phyloP scores from a whole-genome alignment of 2,329 filamentous ascomycete genomes.

The Blastomyces emzantsi region DNA sequence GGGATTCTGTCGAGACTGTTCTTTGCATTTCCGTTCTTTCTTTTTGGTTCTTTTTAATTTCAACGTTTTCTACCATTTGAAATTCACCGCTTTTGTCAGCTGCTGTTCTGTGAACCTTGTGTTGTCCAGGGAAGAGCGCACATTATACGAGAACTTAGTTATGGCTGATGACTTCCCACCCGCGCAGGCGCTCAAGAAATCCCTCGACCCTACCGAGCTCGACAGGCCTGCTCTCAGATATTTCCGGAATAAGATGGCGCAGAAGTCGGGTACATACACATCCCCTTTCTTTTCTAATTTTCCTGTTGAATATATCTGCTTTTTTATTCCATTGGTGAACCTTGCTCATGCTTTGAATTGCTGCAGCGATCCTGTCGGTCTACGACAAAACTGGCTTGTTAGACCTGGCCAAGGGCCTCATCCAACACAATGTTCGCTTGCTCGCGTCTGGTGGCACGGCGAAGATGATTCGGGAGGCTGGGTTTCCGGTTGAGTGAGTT shows the following conservation, averaged over 20 bases:
- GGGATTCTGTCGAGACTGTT: not conserved
- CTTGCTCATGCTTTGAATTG: not conserved
- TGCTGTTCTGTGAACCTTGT: not conserved
- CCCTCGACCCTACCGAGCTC: conserved; percentile 1
- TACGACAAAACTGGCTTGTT: conserved; percentile 97
- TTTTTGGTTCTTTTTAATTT: not conserved
- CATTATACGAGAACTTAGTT: not conserved
- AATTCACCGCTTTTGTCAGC: not conserved
- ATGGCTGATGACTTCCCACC: conserved; percentile 1
- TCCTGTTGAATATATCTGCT: not conserved
- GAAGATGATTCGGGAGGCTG: conserved; percentile 92
- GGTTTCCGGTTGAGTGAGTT: conserved; percentile 84
- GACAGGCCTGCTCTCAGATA: conserved; percentile 9
- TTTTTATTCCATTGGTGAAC: not conserved
- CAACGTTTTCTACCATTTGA: not conserved
- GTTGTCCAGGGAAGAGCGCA: not conserved
- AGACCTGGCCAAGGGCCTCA: conserved; percentile 83
- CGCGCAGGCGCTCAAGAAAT: conserved; percentile 5
- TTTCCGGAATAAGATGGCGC: conserved; percentile 23
- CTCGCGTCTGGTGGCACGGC: conserved; percentile 92
- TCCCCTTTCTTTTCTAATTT: not conserved
- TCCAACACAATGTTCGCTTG: conserved; percentile 82
- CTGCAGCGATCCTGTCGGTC: conserved; percentile 80
- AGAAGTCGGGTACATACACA: conserved; percentile 32
- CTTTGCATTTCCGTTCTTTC: not conserved